Conservation (phyloP, 1,284 basidiomycete genomes). For the Pholiota adiposa region DNA sequence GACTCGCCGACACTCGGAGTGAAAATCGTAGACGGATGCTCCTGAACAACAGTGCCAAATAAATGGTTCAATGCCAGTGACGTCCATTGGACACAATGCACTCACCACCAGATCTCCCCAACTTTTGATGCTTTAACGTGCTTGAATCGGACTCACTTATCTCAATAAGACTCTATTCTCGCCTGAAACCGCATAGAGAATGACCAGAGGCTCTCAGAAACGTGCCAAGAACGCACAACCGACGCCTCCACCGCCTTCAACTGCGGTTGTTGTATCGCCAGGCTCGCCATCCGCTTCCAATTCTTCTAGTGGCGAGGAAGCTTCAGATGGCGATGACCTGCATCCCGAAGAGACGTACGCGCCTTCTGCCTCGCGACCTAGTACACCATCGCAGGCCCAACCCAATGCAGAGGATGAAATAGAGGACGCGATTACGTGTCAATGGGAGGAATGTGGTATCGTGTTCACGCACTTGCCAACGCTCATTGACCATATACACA, state of each 20-base stretch:
- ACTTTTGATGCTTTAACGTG: no score
- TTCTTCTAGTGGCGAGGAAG: slow-evolving; percentile 29
- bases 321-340: slow-evolving; percentile 19
- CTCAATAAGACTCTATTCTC: background rate
- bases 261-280: slow-evolving; percentile 22
- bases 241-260: slow-evolving; percentile 7
- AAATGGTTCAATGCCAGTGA: background rate
- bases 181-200: background rate
- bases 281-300: slow-evolving; percentile 28
- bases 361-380: slow-evolving; percentile 28
- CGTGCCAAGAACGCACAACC: slow-evolving; percentile 15
- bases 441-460: slow-evolving; percentile 79
- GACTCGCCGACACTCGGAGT: no score
- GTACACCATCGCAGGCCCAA: slow-evolving; percentile 24
- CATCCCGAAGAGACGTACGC: slow-evolving; percentile 19
- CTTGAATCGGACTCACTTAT: no score
- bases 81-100: no score
- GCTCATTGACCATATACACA: slow-evolving; percentile 80
- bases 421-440: slow-evolving; percentile 66
- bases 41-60: background rate
- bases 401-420: slow-evolving; percentile 18
- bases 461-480: slow-evolving; percentile 72
- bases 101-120: no score
- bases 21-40: background rate
- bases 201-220: background rate